A percentile compares a stretch with the other conserved stretches of the same genome.
phyloP scores from a whole-genome alignment of 2,329 filamentous ascomycete genomes.

The Penicillium sp. region DNA sequence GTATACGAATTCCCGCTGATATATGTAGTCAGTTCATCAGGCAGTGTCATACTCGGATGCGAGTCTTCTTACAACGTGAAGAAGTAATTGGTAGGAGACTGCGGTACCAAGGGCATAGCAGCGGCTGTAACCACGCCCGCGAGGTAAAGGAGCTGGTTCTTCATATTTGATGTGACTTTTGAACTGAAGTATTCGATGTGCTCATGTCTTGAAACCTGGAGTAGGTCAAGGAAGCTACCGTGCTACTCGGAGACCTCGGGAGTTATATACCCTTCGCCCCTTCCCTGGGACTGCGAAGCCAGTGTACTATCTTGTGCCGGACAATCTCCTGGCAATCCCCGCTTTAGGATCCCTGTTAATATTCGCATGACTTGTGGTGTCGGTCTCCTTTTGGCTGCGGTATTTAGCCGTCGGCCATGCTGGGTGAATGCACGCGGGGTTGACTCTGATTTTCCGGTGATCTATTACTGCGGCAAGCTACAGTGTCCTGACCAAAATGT shows the following conservation, averaged over 20 bases:
- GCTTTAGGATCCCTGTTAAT: neutral
- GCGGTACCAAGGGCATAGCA: conserved; percentile 16
- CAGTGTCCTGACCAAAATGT: neutral
- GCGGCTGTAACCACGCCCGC: conserved; percentile 11
- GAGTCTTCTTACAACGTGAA: conserved; percentile 39
- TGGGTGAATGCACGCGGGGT: neutral
- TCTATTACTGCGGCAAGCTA: neutral
- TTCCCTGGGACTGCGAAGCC: neutral
- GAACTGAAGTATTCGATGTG: neutral
- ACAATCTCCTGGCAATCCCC: neutral
- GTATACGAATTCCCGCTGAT: conserved; percentile 56
- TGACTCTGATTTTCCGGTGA: neutral
- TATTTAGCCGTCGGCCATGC: neutral
- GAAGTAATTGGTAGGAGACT: conserved; percentile 29
- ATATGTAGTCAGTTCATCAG: neutral
- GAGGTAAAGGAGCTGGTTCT: conserved; percentile 7
- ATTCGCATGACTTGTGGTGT: neutral
- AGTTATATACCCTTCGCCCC: neutral
- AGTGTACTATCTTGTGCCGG: neutral
- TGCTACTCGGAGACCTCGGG: neutral
- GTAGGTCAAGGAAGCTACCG: neutral
- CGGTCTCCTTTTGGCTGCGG: neutral
- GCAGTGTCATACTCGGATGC: neutral
- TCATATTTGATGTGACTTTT: conserved; percentile 7
- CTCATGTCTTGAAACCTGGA: neutral